A percentile compares a stretch with the other conserved stretches of the same genome.
These are phyloP conservation scores for Cetradonia linearis DNA, from an alignment of 495 filamentous ascomycete species.

Conservation along the genomic window DNA sequence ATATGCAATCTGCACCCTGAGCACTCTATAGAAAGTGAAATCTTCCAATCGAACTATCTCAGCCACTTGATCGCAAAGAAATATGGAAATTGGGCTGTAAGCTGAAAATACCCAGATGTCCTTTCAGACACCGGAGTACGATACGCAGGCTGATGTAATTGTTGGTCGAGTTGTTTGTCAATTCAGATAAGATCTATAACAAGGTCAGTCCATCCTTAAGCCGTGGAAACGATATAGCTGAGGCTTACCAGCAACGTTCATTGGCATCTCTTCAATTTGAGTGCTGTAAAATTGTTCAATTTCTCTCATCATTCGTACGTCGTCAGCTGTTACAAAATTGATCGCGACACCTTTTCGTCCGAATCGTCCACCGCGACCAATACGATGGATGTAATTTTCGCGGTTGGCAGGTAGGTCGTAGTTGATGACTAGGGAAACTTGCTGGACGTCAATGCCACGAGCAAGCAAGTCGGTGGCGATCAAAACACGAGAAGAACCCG, in stretches of 20 bases:
- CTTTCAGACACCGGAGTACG: slow-evolving; percentile 11
- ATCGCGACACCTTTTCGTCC: slow-evolving; percentile 99
- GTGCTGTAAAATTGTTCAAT: slow-evolving; percentile 68
- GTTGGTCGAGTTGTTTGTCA: background rate
- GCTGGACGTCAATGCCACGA: slow-evolving; percentile 98
- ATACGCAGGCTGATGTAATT: slow-evolving; percentile 2
- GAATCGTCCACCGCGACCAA: slow-evolving; percentile 97
- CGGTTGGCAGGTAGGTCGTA: slow-evolving; percentile 97
- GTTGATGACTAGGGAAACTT: slow-evolving; percentile 99
- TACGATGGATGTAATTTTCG: slow-evolving; percentile 99
- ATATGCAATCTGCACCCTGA: slow-evolving; percentile 13
- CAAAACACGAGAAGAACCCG: slow-evolving; percentile 91
- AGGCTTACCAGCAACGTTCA: slow-evolving; percentile 46
- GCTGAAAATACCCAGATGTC: slow-evolving; percentile 9
- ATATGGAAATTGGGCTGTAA: background rate
- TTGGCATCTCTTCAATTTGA: slow-evolving; percentile 54
- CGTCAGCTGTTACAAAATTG: slow-evolving; percentile 98
- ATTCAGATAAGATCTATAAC: slow-evolving; percentile 42
- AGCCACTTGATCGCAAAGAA: background rate
- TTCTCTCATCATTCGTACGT: slow-evolving; percentile 98
- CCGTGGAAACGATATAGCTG: background rate
- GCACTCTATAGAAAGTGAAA: slow-evolving; percentile 17
- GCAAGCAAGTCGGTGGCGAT: slow-evolving; percentile 96
- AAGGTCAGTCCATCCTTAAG: slow-evolving; percentile 7
- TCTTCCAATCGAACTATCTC: slow-evolving; percentile 1